A percentile compares a stretch with the other conserved stretches of the same genome.
Evolutionary conservation across 176 grass and related monocot genomes (phyloP).

Genomic region (Carex scoparia): DNA sequence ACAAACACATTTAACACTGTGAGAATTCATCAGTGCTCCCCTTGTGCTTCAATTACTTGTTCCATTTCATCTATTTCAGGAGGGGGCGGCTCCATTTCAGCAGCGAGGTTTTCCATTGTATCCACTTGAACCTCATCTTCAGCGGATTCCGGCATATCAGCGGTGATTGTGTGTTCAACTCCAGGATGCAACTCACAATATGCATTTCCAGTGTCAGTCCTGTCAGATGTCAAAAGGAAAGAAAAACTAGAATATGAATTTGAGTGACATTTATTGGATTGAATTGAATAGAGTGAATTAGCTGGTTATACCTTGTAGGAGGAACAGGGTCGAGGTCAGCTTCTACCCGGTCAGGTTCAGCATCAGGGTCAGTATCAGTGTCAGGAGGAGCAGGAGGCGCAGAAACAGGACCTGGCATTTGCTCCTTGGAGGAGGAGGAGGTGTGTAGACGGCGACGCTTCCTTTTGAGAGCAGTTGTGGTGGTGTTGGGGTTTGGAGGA

Average conservation of each 20-base stretch:
- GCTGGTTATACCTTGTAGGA: constrained; percentile 17
- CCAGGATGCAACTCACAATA: constrained; percentile 11
- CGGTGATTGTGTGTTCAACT: not conserved
- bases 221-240: not conserved
- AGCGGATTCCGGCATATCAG: constrained; percentile 6
- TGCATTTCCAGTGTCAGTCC: not conserved
- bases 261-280: not conserved
- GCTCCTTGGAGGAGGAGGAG: not conserved
- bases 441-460: not conserved
- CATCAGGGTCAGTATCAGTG: not conserved
- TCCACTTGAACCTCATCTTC: constrained; percentile 18
- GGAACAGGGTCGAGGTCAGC: not conserved
- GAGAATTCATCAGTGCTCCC: not conserved
- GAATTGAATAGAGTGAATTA: not conserved
- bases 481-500: not conserved
- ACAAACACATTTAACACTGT: not conserved
- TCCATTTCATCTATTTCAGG: not conserved
- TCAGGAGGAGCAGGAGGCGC: not conserved
- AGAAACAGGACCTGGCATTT: not conserved
- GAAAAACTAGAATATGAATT: not conserved
- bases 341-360: not conserved
- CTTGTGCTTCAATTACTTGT: not conserved
- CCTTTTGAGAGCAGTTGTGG: not conserved
- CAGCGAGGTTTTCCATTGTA: not conserved
- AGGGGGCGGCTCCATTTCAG: constrained; percentile 6